Percentiles rank a stretch among this genome's conserved stretches.
Evolutionary conservation across 306 rosid genomes (phyloP).

Genomic region (Rosa persica): DNA sequence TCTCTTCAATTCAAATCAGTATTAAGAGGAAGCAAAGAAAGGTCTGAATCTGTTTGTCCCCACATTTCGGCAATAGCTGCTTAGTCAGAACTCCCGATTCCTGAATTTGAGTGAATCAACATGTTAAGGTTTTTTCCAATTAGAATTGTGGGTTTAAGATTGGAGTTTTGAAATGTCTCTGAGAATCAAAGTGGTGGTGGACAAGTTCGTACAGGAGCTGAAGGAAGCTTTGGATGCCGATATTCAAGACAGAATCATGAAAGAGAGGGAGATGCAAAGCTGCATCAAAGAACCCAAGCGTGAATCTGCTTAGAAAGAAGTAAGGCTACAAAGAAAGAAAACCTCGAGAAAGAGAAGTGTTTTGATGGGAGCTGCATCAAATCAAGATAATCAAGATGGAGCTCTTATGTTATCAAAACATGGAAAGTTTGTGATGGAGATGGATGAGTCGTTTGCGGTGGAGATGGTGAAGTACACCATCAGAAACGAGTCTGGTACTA

Average conservation of each 20-base stretch:
- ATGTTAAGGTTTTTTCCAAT: not conserved
- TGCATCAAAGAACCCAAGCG: slow-evolving; percentile 93
- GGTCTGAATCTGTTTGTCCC: slow-evolving; percentile 13
- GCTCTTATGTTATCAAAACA: slow-evolving; percentile 38
- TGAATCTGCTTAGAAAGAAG: slow-evolving; percentile 98
- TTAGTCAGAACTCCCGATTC: not conserved
- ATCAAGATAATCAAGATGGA: slow-evolving; percentile 93
- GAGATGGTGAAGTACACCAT: no score
- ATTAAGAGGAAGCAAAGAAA: not conserved
- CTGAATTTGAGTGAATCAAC: not conserved
- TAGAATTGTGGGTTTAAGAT: not conserved
- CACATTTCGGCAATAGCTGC: slow-evolving; percentile 3
- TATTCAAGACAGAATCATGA: slow-evolving; percentile 92
- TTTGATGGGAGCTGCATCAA: slow-evolving; percentile 93
- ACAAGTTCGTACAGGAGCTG: slow-evolving; percentile 89
- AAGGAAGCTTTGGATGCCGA: slow-evolving; percentile 95
- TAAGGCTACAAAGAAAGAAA: slow-evolving; percentile 92
- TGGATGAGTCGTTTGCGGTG: no score
- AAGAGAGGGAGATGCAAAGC: slow-evolving; percentile 99
- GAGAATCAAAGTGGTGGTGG: slow-evolving; percentile 88
- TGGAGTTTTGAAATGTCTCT: slow-evolving; percentile 53
- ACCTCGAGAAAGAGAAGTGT: slow-evolving; percentile 95
- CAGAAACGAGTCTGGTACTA: no score
- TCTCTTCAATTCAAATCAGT: no score
- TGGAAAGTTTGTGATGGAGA: no score